phyloP scores from a whole-genome alignment of 768 basidiomycete species.

The Tulasnella calospora region DNA sequence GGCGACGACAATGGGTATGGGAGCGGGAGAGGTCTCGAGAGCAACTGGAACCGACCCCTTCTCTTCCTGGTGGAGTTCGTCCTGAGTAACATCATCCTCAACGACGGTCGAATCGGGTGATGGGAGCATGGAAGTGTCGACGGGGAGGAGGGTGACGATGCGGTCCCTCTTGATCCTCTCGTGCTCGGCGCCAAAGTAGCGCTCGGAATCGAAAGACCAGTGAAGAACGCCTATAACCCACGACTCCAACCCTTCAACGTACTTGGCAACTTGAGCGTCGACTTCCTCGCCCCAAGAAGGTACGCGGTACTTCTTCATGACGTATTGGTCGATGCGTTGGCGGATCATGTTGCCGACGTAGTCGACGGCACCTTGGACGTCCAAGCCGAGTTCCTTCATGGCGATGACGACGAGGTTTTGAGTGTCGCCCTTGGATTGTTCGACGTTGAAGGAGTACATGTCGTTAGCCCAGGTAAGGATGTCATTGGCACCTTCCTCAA shows the following conservation, averaged over 20 bases:
- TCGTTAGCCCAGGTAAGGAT: no score
- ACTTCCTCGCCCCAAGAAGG: constrained; percentile 69
- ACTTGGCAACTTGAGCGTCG: constrained; percentile 63
- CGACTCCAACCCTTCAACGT: no score
- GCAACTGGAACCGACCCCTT: background rate
- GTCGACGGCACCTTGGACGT: no score
- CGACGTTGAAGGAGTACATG: no score
- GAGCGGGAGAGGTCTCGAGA: background rate
- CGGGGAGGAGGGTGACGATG: no score
- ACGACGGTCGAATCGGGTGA: constrained; percentile 13
- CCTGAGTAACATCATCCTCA: background rate
- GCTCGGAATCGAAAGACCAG: constrained; percentile 65
- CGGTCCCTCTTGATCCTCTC: constrained; percentile 52
- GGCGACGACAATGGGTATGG: background rate
- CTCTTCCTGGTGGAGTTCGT: background rate
- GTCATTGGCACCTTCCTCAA: no score
- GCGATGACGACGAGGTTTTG: constrained; percentile 82
- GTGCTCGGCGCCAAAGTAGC: constrained; percentile 63
- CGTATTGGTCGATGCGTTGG: no score
- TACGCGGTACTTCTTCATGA: constrained; percentile 47
- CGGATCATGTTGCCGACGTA: no score
- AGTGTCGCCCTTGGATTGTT: constrained; percentile 73
- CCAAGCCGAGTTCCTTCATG: constrained; percentile 64
- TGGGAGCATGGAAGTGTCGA: no score
- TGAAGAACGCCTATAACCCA: no score